Evolutionary conservation across 2,329 filamentous ascomycete species (phyloP).

Genomic region (Drechslerella stenobrocha): DNA sequence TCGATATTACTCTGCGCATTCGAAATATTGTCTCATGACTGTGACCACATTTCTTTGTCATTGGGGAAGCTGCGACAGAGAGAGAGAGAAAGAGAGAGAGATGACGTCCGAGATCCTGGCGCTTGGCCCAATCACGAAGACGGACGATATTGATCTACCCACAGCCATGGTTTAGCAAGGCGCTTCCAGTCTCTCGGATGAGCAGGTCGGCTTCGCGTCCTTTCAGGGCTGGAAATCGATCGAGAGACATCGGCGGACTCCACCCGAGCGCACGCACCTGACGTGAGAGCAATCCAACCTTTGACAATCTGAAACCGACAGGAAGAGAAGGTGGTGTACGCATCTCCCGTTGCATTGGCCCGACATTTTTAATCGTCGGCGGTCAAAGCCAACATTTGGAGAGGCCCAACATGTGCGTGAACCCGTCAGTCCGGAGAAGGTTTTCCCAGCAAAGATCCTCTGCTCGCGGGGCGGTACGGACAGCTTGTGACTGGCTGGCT

Average conservation of each 20-base stretch:
- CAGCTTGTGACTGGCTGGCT: constrained; percentile 32
- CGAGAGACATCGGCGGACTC: not conserved
- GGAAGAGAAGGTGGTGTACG: not conserved
- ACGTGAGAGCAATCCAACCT: constrained; percentile 28
- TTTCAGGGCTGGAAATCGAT: constrained; percentile 23
- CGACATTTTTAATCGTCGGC: not conserved
- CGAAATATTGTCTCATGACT: too few species aligned
- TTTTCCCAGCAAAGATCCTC: constrained; percentile 7
- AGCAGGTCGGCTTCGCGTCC: constrained; percentile 24
- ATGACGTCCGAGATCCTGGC: constrained; percentile 27
- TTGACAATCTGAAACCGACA: constrained; percentile 10
- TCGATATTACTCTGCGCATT: too few species aligned
- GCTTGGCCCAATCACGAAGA: constrained; percentile 40
- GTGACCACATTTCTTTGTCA: not conserved
- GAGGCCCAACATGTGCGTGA: not conserved
- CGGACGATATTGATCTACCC: constrained; percentile 43
- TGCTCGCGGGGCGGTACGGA: constrained; percentile 26
- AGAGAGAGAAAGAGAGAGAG: too few species aligned
- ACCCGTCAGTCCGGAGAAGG: constrained; percentile 2
- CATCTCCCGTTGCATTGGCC: constrained; percentile 12
- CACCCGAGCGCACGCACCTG: constrained; percentile 27
- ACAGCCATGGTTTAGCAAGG: constrained; percentile 46
- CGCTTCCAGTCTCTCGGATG: constrained; percentile 44
- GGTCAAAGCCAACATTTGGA: not conserved
- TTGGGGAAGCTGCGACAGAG: constrained; percentile 22